A percentile compares a stretch with the other conserved stretches of the same genome.
Evolutionary conservation across 2,329 filamentous ascomycete species (phyloP).

Genomic region (Paracoccidioides brasiliensis): DNA sequence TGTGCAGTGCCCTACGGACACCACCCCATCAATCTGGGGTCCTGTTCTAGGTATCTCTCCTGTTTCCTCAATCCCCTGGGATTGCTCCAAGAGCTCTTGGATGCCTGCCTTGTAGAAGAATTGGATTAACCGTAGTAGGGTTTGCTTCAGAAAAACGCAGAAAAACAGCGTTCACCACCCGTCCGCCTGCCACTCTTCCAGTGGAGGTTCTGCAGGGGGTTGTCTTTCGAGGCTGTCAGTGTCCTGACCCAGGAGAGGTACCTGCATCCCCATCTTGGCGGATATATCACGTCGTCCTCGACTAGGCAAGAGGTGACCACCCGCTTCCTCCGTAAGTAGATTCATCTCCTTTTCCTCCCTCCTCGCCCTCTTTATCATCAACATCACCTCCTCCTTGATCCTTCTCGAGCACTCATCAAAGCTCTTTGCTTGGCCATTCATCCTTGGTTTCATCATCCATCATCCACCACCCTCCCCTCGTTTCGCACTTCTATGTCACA

Average conservation of each 20-base stretch:
- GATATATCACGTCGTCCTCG: not conserved
- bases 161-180: not conserved
- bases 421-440: not conserved
- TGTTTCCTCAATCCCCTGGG: not conserved
- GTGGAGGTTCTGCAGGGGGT: not conserved
- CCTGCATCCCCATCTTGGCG: not conserved
- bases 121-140: not conserved
- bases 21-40: not conserved
- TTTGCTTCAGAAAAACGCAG: not conserved
- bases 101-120: not conserved
- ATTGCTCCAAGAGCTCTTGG: not conserved
- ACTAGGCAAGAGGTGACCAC: not conserved
- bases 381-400: not conserved
- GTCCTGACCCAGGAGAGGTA: not conserved
- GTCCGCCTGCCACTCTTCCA: too few species aligned
- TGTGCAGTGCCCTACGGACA: too few species aligned
- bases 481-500: not conserved
- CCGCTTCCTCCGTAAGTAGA: not conserved
- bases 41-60: not conserved
- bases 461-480: not conserved
- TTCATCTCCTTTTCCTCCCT: not conserved
- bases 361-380: not conserved
- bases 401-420: not conserved
- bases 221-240: not conserved
- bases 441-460: not conserved